Percentiles rank a stretch among this genome's conserved stretches.
phyloP scores from a whole-genome alignment of 306 rosid genomes.

The Malus domestica region DNA sequence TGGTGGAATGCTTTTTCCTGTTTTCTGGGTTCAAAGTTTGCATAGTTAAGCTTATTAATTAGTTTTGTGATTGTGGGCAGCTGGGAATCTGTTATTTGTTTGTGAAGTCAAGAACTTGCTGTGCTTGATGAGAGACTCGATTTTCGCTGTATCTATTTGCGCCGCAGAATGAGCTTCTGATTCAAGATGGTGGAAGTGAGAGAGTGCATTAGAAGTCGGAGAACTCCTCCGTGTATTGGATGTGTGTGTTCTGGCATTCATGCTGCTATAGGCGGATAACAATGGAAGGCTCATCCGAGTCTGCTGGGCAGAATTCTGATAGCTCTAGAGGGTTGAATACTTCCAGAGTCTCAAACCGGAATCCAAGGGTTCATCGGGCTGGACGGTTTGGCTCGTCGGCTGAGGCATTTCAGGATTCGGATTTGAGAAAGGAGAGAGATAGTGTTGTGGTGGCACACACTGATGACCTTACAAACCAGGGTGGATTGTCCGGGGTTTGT shows the following conservation, averaged over 20 bases:
- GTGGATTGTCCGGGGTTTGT: conserved; percentile 55
- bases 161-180: conserved; percentile 31
- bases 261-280: conserved; percentile 53
- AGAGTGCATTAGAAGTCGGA: conserved; percentile 31
- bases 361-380: conserved; percentile 32
- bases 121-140: conserved; percentile 19
- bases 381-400: conserved; percentile 35
- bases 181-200: conserved; percentile 38
- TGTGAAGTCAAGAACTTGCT: conserved; percentile 18
- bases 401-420: conserved; percentile 42
- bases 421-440: conserved; percentile 38
- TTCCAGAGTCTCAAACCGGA: conserved; percentile 54
- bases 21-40: conserved; percentile 2
- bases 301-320: conserved; percentile 50
- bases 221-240: conserved; percentile 33
- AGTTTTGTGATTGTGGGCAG: conserved; percentile 19
- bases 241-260: conserved; percentile 37
- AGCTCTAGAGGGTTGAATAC: conserved; percentile 56
- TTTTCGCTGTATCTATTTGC: neutral
- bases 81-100: conserved; percentile 26
- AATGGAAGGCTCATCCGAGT: conserved; percentile 80
- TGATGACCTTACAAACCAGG: conserved; percentile 34
- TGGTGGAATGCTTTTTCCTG: conserved; percentile 5
- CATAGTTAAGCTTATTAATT: conserved; percentile 13
- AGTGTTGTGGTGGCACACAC: conserved; percentile 39